phyloP scores from a whole-genome alignment of 352 stramenopile genomes.

The Elongisporangium prolatum region DNA sequence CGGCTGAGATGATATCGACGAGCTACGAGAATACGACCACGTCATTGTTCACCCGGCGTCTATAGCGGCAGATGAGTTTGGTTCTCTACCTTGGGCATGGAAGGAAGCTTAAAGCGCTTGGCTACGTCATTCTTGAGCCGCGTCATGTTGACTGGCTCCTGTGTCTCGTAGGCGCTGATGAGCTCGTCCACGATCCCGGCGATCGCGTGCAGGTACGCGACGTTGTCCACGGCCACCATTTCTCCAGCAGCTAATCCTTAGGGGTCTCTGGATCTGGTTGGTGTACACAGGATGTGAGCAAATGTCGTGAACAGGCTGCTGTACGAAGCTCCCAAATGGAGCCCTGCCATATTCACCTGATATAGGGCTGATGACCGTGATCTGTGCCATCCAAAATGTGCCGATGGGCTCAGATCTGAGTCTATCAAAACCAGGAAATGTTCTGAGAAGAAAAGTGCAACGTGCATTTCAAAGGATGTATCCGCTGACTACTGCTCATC shows the following conservation, averaged over 20 bases:
- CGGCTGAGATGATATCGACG: slow-evolving; percentile 94
- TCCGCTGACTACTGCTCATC: neutral
- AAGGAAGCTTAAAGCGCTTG: slow-evolving; percentile 89
- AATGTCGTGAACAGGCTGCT: neutral
- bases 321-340: neutral
- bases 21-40: slow-evolving; percentile 33
- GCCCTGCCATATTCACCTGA: neutral
- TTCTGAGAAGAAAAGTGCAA: neutral
- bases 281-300: neutral
- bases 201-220: slow-evolving; percentile 80
- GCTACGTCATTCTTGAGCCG: slow-evolving; percentile 90
- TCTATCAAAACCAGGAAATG: neutral
- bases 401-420: neutral
- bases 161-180: slow-evolving; percentile 87
- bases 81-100: slow-evolving; percentile 77
- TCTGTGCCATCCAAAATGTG: neutral
- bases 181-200: slow-evolving; percentile 90
- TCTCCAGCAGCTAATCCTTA: neutral
- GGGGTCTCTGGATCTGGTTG: neutral
- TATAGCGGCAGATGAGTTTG: no score
- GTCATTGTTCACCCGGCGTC: slow-evolving; percentile 1
- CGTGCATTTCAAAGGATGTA: neutral
- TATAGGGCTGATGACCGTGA: neutral
- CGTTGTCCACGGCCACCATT: slow-evolving; percentile 1
- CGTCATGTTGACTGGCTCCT: slow-evolving; percentile 92